Conservation (phyloP, 1,284 basidiomycete genomes). For the Heterobasidion parviporum region DNA sequence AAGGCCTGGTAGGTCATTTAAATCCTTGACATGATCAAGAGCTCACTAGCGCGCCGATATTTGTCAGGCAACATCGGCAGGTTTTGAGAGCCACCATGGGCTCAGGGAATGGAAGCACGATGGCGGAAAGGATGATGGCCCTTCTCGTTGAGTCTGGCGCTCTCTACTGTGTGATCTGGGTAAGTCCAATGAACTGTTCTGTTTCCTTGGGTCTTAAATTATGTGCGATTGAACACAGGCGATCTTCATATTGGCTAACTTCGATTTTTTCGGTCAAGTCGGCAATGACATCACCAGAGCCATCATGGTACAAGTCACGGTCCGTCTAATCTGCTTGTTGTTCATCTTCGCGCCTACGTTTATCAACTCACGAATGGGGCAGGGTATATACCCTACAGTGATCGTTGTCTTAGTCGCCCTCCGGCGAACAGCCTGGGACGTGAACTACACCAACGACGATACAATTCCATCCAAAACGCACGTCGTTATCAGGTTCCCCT, state of each 20-base stretch:
- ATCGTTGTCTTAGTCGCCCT: not conserved
- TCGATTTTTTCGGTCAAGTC: not conserved
- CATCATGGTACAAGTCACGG: not conserved
- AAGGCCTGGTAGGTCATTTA: not conserved
- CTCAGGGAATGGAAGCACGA: not conserved
- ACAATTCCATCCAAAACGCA: not conserved
- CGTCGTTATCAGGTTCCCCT: not conserved
- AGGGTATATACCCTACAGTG: not conserved
- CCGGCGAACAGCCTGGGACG: not conserved
- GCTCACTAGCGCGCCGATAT: too few relatives aligned
- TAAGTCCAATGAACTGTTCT: not conserved
- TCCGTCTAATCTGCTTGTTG: not conserved
- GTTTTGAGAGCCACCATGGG: not conserved
- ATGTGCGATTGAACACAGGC: not conserved
- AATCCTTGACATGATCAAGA: not conserved
- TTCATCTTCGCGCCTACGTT: not conserved
- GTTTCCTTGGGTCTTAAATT: not conserved
- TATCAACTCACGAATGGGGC: not conserved
- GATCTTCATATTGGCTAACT: not conserved
- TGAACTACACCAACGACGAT: not conserved
- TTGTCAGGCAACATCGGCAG: not conserved
- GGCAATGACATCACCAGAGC: not conserved
- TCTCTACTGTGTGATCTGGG: not conserved
- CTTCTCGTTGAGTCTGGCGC: not conserved
- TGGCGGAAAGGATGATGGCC: not conserved